These are phyloP conservation scores for Fistulifera pelliculosa DNA, from an alignment of 108 stramenopile genomes.

Conservation along the genomic window DNA sequence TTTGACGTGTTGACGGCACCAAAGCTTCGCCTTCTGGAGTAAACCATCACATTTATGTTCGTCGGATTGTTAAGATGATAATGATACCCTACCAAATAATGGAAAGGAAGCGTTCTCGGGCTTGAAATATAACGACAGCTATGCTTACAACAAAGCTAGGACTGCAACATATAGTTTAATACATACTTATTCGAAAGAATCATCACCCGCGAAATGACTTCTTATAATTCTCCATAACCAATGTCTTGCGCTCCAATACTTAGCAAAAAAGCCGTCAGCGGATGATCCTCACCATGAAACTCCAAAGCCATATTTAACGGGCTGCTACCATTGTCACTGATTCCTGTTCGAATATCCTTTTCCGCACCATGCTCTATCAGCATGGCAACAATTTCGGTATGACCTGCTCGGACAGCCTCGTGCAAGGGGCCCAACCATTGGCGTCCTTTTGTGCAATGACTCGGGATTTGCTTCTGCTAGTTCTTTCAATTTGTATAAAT, in stretches of 20 bases:
- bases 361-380: conserved; percentile 52
- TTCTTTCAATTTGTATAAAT: conserved; percentile 24
- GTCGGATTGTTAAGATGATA: too few relatives aligned
- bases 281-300: conserved; percentile 16
- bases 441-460: conserved; percentile 20
- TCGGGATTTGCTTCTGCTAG: conserved; percentile 19
- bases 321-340: conserved; percentile 20
- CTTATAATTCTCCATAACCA: conserved; percentile 3
- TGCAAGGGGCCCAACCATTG: conserved; percentile 51
- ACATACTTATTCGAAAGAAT: too few relatives aligned
- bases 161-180: too few relatives aligned
- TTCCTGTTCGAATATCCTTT: conserved; percentile 29
- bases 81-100: too few relatives aligned
- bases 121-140: too few relatives aligned
- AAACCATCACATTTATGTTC: too few relatives aligned
- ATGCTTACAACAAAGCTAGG: too few relatives aligned
- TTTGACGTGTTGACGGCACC: too few relatives aligned
- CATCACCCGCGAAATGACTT: too few relatives aligned
- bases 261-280: conserved; percentile 24
- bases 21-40: too few relatives aligned
- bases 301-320: conserved; percentile 27
- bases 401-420: conserved; percentile 24
- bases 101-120: too few relatives aligned
- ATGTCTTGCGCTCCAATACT: conserved; percentile 7
- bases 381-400: conserved; percentile 30